These are phyloP conservation scores for Choricystis sp. DNA, from an alignment of 139 green algal species.

Conservation along the genomic window DNA sequence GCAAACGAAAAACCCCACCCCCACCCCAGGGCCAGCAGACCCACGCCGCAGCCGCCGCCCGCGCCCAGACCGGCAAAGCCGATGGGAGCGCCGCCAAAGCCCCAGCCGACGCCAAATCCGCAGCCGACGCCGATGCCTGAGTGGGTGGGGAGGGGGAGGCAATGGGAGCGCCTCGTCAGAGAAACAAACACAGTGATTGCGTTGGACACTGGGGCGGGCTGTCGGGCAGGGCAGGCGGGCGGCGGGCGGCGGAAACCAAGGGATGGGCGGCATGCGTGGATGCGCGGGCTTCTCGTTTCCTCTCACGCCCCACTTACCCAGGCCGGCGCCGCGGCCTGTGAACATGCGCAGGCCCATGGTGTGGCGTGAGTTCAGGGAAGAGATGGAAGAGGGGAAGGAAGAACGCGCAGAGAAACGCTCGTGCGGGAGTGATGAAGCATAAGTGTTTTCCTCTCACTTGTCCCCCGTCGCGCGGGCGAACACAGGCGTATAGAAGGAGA, in stretches of 20 bases:
- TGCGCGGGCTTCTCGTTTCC: background rate
- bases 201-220: too few species aligned
- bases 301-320: background rate
- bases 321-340: too few species aligned
- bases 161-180: background rate
- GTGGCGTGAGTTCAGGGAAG: background rate
- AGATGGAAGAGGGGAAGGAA: background rate
- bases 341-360: background rate
- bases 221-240: too few species aligned
- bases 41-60: conserved; percentile 17
- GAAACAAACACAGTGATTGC: too few species aligned
- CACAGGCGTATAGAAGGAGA: too few species aligned
- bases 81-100: conserved; percentile 15
- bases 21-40: conserved; percentile 13
- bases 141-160: background rate
- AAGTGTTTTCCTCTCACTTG: too few species aligned
- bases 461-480: too few species aligned
- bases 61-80: conserved; percentile 8
- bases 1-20: conserved; percentile 7
- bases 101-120: conserved; percentile 20
- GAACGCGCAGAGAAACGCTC: too few species aligned
- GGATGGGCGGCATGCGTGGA: background rate
- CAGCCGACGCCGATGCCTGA: conserved; percentile 10
- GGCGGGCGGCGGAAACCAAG: background rate
- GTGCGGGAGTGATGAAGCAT: too few species aligned